phyloP scores from a whole-genome alignment of 768 basidiomycete species.

The Pleurotus eryngii region DNA sequence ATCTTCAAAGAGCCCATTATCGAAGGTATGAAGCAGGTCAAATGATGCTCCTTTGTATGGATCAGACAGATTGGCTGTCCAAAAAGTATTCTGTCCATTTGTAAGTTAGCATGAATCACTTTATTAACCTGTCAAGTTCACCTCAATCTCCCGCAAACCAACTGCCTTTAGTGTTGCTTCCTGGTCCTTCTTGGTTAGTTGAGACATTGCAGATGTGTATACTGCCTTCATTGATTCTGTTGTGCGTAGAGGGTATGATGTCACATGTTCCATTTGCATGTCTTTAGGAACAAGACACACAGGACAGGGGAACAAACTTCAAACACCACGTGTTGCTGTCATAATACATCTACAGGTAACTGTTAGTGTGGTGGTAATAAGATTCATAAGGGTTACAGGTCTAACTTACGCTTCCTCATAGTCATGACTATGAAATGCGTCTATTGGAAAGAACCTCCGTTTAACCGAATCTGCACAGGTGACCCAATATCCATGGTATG shows the following conservation, averaged over 20 bases:
- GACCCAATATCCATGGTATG: conserved; percentile 17
- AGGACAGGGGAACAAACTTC: conserved; percentile 31
- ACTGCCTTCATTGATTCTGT: conserved; percentile 12
- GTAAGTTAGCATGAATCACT: neutral
- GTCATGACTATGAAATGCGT: conserved; percentile 37
- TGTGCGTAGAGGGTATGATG: conserved; percentile 13
- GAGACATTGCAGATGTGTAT: conserved; percentile 9
- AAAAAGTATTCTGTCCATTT: conserved; percentile 38
- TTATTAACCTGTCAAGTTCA: conserved; percentile 11
- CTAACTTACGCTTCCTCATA: conserved; percentile 43
- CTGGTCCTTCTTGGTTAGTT: neutral
- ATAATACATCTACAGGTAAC: conserved; percentile 32
- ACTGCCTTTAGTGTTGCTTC: conserved; percentile 14
- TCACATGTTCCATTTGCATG: conserved; percentile 19
- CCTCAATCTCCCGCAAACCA: conserved; percentile 20
- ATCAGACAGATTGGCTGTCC: conserved; percentile 29
- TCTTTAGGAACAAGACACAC: conserved; percentile 30
- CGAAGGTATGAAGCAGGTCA: conserved; percentile 34
- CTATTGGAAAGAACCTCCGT: conserved; percentile 28
- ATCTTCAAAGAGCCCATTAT: conserved; percentile 28
- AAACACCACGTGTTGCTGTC: conserved; percentile 28
- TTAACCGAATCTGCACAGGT: conserved; percentile 23
- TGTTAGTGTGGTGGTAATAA: neutral
- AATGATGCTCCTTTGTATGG: conserved; percentile 30
- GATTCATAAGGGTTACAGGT: neutral